Conservation (phyloP, 2,329 filamentous ascomycete genomes). For the Aureobasidium leucospermi region DNA sequence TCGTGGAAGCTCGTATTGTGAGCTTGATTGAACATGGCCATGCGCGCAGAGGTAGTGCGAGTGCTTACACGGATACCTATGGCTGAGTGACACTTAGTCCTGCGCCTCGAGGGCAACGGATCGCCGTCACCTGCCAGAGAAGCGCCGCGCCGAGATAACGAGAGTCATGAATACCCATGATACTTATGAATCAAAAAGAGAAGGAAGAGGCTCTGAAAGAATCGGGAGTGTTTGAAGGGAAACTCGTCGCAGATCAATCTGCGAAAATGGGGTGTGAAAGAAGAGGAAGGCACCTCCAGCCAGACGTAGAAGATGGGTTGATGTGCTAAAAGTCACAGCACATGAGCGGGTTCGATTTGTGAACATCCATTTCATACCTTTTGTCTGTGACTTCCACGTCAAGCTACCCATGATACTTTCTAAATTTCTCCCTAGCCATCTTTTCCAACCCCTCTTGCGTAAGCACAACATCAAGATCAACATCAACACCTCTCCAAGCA, state of each 20-base stretch:
- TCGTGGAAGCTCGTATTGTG: background rate
- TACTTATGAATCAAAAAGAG: background rate
- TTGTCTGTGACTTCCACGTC: no score
- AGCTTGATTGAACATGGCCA: constrained; percentile 1
- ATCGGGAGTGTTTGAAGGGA: no score
- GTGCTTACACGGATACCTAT: background rate
- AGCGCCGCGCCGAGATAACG: background rate
- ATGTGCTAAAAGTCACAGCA: no score
- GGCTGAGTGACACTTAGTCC: background rate
- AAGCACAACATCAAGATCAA: background rate
- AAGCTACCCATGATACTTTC: no score
- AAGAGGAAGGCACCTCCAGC: no score
- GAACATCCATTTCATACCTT: no score
- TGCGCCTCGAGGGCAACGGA: no score
- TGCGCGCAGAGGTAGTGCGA: background rate
- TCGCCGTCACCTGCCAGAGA: background rate
- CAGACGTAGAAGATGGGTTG: no score
- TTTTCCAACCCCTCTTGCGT: background rate
- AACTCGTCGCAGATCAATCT: no score
- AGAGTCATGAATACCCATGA: constrained; percentile 4
- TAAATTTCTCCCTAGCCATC: background rate
- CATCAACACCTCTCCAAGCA: background rate
- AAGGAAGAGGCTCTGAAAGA: background rate
- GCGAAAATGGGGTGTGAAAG: no score
- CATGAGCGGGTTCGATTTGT: no score